Percentiles rank a stretch among this genome's conserved stretches.
Evolutionary conservation across 202 grass and related monocot genomes (phyloP).

Genomic region (Tripidium arundinaceum): DNA sequence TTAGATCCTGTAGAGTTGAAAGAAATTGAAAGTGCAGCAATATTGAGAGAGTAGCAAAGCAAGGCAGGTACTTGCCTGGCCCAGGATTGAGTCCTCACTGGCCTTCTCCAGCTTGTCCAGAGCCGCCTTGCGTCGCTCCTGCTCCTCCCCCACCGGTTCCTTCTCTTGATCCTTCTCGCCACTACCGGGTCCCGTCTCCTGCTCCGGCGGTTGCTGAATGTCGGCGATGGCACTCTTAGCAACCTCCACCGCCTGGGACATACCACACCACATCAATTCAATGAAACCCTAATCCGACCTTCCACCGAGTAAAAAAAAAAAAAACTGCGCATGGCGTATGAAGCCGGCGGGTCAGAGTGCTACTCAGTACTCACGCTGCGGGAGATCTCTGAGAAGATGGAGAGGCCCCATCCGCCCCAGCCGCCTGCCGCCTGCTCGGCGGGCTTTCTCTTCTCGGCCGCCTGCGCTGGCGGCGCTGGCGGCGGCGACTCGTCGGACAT

Average conservation of each 20-base stretch:
- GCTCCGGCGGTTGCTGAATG: constrained; percentile 51
- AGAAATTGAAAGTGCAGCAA: constrained; percentile 27
- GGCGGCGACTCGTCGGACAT: constrained; percentile 49
- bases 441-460: constrained; percentile 10
- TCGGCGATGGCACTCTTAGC: constrained; percentile 80
- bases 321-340: background rate
- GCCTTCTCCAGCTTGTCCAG: constrained; percentile 82
- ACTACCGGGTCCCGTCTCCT: constrained; percentile 10
- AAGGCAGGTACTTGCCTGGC: constrained; percentile 50
- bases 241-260: constrained; percentile 80
- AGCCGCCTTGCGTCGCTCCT: constrained; percentile 46
- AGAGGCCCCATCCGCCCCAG: constrained; percentile 87
- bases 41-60: background rate
- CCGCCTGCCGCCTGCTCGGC: constrained; percentile 40
- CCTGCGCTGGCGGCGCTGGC: constrained; percentile 12
- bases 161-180: constrained; percentile 29
- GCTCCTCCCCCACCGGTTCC: constrained; percentile 31
- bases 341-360: constrained; percentile 10
- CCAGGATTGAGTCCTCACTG: constrained; percentile 76
- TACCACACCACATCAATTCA: constrained; percentile 13
- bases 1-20: constrained; percentile 85
- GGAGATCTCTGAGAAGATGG: constrained; percentile 95
- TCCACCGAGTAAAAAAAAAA: background rate
- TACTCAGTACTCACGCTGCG: constrained; percentile 58
- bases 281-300: background rate